Evolutionary conservation across 2,329 filamentous ascomycete species (phyloP), one percentile per base, ranked within the genome.

Genomic region (Colletotrichum endophyticum): DNA sequence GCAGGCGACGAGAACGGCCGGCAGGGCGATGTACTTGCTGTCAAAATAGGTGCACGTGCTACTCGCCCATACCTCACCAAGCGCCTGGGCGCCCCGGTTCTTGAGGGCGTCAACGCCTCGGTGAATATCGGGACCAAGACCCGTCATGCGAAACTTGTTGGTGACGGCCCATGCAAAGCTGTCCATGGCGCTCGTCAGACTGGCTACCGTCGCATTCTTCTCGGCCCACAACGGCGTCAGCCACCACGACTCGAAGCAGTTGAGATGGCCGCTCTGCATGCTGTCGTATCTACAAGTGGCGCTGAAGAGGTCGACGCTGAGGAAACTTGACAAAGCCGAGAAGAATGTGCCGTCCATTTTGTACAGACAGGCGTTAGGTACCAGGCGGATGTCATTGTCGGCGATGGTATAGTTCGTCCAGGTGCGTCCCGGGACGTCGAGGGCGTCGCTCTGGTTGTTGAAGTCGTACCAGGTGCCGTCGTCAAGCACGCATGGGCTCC

Each of bases 131-230:
- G 73, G 70, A 1, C 73, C 73, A 3, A 73, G 56, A 0, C 73
- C 73, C 6, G 73, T 76, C 73, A 68, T 68, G 9, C 73, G 73
- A 15, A 76, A n/a, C 27, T 76, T 76, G 32, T 76, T 76, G 11
- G 73, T 76, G 6, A 76, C 70, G 16, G 70, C 73, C 70, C 70
- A 73, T 0, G 73, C 70, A 15, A 76, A 76, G 63, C 22, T 39
- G 27, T 76, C 70, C 4, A 76, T n/a, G 32, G 70, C 70, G 13
- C 15, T 22, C 15, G 63, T 28, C n/a, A 76, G 39, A 30, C 63
- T 64, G n/a, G 36, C 25, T 15, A 49, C 56, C 12, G 73, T 76
- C 8, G 73, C 73, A 63, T 76, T 76, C 28, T 63, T 64, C 25
- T 76, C 63, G 27, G 63, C 56, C 73, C 73, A 76, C 1, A 76